These are phyloP conservation scores for Flaveria bidentis DNA, from an alignment of 129 eudicot genomes.

Conservation along the genomic window DNA sequence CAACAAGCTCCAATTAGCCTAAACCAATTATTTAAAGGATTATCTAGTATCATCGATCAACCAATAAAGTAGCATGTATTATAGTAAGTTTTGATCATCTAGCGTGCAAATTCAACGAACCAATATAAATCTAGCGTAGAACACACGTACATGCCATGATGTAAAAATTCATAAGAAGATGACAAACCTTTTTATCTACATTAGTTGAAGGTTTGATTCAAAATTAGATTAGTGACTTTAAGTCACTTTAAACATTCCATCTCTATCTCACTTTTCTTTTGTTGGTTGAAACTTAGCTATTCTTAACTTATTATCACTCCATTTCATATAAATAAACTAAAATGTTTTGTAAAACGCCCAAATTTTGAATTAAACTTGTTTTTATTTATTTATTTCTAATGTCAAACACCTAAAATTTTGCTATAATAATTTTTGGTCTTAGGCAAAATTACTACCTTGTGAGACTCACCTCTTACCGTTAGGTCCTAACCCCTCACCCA, in stretches of 20 bases:
- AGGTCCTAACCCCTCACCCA: too few relatives aligned
- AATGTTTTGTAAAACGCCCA: neutral
- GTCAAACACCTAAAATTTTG: too few relatives aligned
- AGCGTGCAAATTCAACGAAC: neutral
- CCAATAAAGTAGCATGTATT: neutral
- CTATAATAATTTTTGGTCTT: too few relatives aligned
- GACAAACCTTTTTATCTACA: slow-evolving; percentile 28
- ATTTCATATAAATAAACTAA: neutral
- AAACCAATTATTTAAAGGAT: neutral
- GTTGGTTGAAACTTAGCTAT: slow-evolving; percentile 26
- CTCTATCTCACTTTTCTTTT: slow-evolving; percentile 14
- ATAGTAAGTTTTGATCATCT: neutral
- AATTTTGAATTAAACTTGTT: neutral
- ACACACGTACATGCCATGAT: neutral
- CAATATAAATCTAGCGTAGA: neutral
- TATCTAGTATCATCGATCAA: neutral
- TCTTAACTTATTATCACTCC: neutral
- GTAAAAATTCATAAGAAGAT: slow-evolving; percentile 7
- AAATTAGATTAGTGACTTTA: slow-evolving; percentile 21
- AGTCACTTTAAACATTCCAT: slow-evolving; percentile 20
- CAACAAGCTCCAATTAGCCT: neutral
- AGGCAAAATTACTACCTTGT: too few relatives aligned
- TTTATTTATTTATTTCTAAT: too few relatives aligned
- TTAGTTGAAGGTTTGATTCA: slow-evolving; percentile 27
- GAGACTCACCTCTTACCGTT: too few relatives aligned